Conservation (phyloP, 2,329 filamentous ascomycete species). For the Monosporascus cannonballus region DNA sequence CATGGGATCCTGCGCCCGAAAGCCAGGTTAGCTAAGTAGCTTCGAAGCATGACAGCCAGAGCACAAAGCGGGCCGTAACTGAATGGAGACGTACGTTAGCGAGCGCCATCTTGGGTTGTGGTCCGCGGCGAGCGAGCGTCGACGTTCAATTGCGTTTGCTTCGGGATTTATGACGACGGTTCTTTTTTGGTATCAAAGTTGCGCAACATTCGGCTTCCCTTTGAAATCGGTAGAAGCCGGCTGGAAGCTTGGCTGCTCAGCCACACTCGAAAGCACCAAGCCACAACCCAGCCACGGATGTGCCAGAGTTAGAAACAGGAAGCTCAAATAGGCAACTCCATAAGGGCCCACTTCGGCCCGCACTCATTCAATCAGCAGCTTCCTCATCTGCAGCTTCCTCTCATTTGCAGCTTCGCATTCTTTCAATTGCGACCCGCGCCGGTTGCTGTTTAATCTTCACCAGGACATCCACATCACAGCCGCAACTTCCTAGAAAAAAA, state of each 20-base stretch:
- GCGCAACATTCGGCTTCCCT: background rate
- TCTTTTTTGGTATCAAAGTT: background rate
- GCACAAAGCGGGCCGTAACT: background rate
- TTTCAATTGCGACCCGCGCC: background rate
- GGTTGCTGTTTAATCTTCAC: background rate
- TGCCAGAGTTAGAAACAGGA: background rate
- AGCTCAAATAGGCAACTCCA: background rate
- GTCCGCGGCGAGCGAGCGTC: background rate
- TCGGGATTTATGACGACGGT: background rate
- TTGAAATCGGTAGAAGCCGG: background rate
- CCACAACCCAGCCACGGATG: background rate
- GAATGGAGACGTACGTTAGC: background rate
- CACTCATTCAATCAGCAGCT: background rate
- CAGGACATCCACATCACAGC: background rate
- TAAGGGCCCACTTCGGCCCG: background rate
- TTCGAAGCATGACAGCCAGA: background rate
- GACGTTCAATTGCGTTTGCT: background rate
- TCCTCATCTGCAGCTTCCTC: no score
- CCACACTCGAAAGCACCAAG: background rate
- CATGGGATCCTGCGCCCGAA: conserved; percentile 36
- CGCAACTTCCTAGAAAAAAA: background rate
- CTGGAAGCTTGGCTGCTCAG: background rate
- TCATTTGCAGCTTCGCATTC: background rate
- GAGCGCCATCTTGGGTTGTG: background rate
- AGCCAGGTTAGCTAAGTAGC: conserved; percentile 9